phyloP scores from a whole-genome alignment of 768 basidiomycete genomes.

The Pisolithus albus region DNA sequence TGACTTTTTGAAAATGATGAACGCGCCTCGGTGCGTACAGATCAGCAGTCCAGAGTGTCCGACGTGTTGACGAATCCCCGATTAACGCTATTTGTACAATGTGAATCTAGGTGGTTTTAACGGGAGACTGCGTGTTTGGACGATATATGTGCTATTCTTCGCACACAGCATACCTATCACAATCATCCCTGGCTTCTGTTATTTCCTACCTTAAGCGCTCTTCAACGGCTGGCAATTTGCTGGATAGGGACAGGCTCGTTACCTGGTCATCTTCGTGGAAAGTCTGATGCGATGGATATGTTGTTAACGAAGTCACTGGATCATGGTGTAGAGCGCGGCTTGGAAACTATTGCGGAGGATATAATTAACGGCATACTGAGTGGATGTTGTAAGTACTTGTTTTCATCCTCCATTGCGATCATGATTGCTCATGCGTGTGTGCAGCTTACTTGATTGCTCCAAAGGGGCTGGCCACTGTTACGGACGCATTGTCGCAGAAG shows the following conservation, averaged over 20 bases:
- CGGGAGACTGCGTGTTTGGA: constrained; percentile 23
- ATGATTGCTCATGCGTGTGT: background rate
- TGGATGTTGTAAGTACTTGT: constrained; percentile 10
- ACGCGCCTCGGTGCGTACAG: constrained; percentile 39
- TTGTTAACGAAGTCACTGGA: constrained; percentile 25
- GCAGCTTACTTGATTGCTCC: constrained; percentile 19
- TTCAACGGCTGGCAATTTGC: constrained; percentile 1
- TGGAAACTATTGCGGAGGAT: background rate
- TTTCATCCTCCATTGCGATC: background rate
- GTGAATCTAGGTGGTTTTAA: background rate
- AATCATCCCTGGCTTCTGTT: constrained; percentile 37
- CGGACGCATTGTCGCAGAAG: constrained; percentile 13
- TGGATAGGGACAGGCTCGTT: constrained; percentile 25
- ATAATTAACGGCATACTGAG: constrained; percentile 8
- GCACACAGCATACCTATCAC: constrained; percentile 36
- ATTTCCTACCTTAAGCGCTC: constrained; percentile 42
- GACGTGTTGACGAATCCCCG: background rate
- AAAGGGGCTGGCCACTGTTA: constrained; percentile 11
- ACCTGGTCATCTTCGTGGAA: constrained; percentile 41
- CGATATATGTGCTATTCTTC: constrained; percentile 39
- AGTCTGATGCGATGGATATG: constrained; percentile 38
- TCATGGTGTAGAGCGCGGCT: background rate
- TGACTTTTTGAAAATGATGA: constrained; percentile 39
- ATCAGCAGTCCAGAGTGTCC: too few relatives aligned
- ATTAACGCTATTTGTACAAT: background rate